Percentiles rank a stretch among this genome's conserved stretches.
These are phyloP conservation scores for Spizellomyces punctatus DNA, from an alignment of 192 early-diverging fungal species.

Conservation along the genomic window DNA sequence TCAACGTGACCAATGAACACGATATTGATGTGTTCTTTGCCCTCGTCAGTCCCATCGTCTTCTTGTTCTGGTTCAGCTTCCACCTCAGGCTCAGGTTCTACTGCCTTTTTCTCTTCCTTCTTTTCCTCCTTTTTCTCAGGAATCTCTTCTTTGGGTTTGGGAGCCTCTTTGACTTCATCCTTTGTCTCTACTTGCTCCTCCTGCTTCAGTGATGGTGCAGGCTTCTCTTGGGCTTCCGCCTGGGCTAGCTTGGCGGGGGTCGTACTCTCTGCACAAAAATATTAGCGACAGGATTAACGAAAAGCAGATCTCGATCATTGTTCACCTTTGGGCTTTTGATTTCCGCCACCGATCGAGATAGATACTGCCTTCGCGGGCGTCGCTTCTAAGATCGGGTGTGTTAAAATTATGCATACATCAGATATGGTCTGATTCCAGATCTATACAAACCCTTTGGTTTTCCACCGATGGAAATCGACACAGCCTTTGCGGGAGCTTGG, in stretches of 20 bases:
- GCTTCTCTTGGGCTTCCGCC: not conserved
- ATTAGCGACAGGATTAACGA: not conserved
- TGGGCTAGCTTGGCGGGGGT: not conserved
- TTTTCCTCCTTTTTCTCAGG: constrained; percentile 17
- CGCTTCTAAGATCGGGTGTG: not conserved
- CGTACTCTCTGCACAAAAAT: not conserved
- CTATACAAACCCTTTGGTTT: no score
- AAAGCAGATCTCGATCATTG: not conserved
- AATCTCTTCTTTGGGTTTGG: constrained; percentile 12
- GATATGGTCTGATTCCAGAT: no score
- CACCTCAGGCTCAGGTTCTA: constrained; percentile 52
- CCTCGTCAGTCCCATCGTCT: constrained; percentile 18
- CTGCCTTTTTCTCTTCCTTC: constrained; percentile 7
- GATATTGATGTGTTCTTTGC: constrained; percentile 94
- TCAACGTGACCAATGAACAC: constrained; percentile 99
- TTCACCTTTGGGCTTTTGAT: constrained; percentile 7
- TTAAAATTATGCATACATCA: no score
- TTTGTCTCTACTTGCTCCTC: not conserved
- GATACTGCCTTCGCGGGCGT: constrained; percentile 36
- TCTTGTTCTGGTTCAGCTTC: constrained; percentile 20
- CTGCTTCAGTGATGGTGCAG: not conserved
- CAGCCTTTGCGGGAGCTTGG: constrained; percentile 30
- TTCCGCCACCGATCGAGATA: constrained; percentile 25
- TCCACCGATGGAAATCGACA: constrained; percentile 31
- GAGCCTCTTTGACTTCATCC: constrained; percentile 17